Base-by-base conservation (phyloP, 2,329 filamentous ascomycete genomes). In the Aspergillus neotritici region DNA sequence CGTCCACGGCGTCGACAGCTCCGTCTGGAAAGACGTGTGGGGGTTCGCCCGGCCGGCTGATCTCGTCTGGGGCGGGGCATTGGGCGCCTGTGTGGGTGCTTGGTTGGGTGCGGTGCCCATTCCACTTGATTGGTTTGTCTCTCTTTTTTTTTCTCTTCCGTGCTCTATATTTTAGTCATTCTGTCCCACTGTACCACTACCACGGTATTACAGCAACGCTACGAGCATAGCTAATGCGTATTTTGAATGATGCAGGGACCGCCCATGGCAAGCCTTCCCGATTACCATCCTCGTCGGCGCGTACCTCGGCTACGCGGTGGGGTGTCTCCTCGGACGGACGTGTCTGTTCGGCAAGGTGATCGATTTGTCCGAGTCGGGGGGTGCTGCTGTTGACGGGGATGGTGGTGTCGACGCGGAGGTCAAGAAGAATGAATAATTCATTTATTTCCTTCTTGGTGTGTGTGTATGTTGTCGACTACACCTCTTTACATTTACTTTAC, bases 261-360 rank as follows among this genome's bases (percentile, higher is more conserved):
- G 93, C n/a, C 89, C 94, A 56, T 98, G 93, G 93, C 93, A 98
- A 78, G 87, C 84, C 65, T 98, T 91, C 86, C 93, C 93, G 0
- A 84, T 97, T 37, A 98, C 93, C 0, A 86, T 98, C 46, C 69
- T 97, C 4, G 82, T 79, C 2, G 93, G 93, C 3, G 75, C 86
- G 13, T 97, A 94, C 66, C 68, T 80, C 5, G 93, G 93, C 1
- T 89, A 86, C 65, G 74, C 80, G 1, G 52, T 87, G 10, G 89
- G 89, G 1, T 54, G 57, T 5, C 47, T 62, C 43, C 14, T 60
- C 25, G 56, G 54, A 14, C 55, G 63, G 13, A 25, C 21, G 21
- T 25, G 21, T 3, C 21, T 25, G 21, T 25, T 25, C 7, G 21
- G 21, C 5, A 25, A 8, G 7, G 21, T 25, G 21, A 8, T 25